Evolutionary conservation across 2,329 filamentous ascomycete species (phyloP).

Genomic region (Didymella pinodella): DNA sequence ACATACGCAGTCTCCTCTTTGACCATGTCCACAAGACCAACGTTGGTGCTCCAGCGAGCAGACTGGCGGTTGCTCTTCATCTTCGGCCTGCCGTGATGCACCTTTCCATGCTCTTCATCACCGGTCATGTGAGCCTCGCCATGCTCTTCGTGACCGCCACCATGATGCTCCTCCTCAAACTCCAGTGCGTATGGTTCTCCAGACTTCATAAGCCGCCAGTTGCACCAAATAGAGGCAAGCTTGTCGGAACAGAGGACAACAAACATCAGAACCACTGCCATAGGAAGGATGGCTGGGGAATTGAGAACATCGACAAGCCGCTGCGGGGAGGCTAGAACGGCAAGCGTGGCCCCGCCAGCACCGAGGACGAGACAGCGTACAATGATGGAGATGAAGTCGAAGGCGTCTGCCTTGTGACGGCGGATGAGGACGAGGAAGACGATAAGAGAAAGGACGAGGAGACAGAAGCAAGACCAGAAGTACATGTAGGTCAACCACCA

Average conservation of each 20-base stretch:
- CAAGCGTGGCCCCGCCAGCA: constrained; percentile 43
- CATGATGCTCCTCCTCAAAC: constrained; percentile 36
- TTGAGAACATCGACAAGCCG: constrained; percentile 38
- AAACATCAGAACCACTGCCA: constrained; percentile 49
- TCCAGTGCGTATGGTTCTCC: constrained; percentile 44
- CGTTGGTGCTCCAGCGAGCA: constrained; percentile 32
- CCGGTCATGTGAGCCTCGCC: constrained; percentile 23
- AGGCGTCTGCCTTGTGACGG: constrained; percentile 50
- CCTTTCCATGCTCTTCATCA: constrained; percentile 7
- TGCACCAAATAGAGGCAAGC: constrained; percentile 40
- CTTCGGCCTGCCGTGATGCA: constrained; percentile 17
- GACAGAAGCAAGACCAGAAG: constrained; percentile 49
- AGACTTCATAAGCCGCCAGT: constrained; percentile 40
- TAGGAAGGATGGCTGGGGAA: constrained; percentile 47
- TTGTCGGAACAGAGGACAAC: constrained; percentile 43
- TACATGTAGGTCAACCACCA: constrained; percentile 50
- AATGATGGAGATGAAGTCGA: constrained; percentile 51
- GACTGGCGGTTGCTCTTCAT: constrained; percentile 32
- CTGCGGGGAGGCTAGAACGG: constrained; percentile 34
- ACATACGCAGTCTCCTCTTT: constrained; percentile 9
- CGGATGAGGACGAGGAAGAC: constrained; percentile 52
- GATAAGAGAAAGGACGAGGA: constrained; percentile 48
- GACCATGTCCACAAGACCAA: constrained; percentile 19
- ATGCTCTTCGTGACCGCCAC: constrained; percentile 27
- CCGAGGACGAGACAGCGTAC: constrained; percentile 38